phyloP scores from a whole-genome alignment of 345 rosid genomes.

The Murraya koenigii region DNA sequence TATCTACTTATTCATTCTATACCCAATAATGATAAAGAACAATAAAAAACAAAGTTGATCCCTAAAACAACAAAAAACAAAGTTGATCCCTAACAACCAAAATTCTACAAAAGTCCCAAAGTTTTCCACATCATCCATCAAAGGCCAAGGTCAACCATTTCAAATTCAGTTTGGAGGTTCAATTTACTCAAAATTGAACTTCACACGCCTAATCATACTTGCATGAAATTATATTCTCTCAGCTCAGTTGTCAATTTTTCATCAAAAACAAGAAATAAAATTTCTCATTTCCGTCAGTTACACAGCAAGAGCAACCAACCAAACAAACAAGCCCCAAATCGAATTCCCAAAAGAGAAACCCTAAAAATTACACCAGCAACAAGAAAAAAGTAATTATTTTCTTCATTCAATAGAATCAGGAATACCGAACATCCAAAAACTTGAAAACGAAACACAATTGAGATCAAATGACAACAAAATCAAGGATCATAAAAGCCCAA shows the following conservation, averaged over 20 bases:
- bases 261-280: neutral
- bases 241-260: neutral
- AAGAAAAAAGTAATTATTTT: neutral
- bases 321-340: neutral
- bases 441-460: neutral
- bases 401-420: neutral
- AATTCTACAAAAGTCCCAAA: neutral
- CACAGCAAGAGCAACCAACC: neutral
- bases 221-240: neutral
- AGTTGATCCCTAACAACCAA: neutral
- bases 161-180: neutral
- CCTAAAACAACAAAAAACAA: neutral
- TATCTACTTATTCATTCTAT: neutral
- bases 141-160: constrained; percentile 12
- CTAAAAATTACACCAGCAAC: neutral
- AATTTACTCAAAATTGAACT: neutral
- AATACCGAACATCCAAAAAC: neutral
- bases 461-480: neutral
- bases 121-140: neutral
- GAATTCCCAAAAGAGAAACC: neutral
- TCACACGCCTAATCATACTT: neutral
- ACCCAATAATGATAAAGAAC: neutral
- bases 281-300: neutral
- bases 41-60: neutral
- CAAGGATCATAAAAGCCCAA: neutral